These are phyloP conservation scores for Termitomyces sp. DNA, from an alignment of 768 basidiomycete species.

Conservation along the genomic window DNA sequence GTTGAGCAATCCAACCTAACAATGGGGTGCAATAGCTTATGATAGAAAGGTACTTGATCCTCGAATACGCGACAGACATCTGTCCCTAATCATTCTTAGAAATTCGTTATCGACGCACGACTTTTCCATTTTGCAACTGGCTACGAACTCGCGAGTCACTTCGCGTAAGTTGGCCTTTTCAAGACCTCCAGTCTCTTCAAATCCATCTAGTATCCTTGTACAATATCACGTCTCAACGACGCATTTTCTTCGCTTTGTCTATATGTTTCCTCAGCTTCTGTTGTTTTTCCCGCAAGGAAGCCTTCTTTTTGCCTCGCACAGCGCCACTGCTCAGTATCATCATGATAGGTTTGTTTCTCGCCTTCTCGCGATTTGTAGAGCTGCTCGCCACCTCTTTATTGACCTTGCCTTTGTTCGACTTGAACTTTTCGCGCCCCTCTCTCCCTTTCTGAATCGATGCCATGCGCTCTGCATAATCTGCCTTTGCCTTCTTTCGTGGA, in stretches of 20 bases:
- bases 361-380: slow-evolving; percentile 90
- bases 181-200: no score
- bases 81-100: slow-evolving; percentile 27
- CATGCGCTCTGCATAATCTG: slow-evolving; percentile 90
- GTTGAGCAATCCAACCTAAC: slow-evolving; percentile 1
- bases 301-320: slow-evolving; percentile 81
- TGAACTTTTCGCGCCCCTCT: slow-evolving; percentile 93
- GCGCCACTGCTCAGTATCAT: slow-evolving; percentile 78
- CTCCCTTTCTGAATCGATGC: slow-evolving; percentile 89
- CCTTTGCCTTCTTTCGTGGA: slow-evolving; percentile 88
- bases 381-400: slow-evolving; percentile 78
- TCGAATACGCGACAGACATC: neutral
- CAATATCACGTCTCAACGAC: slow-evolving; percentile 16
- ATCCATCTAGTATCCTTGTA: neutral
- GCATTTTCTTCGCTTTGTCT: slow-evolving; percentile 56
- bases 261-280: slow-evolving; percentile 73
- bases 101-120: slow-evolving; percentile 69
- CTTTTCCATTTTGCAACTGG: slow-evolving; percentile 74
- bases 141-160: slow-evolving; percentile 47
- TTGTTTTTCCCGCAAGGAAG: slow-evolving; percentile 77
- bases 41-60: slow-evolving; percentile 41
- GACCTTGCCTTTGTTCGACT: slow-evolving; percentile 87
- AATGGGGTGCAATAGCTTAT: slow-evolving; percentile 38
- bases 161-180: slow-evolving; percentile 7
- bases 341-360: slow-evolving; percentile 93